phyloP scores from a whole-genome alignment of 2,329 filamentous ascomycete genomes.

The Fusarium subglutinans region DNA sequence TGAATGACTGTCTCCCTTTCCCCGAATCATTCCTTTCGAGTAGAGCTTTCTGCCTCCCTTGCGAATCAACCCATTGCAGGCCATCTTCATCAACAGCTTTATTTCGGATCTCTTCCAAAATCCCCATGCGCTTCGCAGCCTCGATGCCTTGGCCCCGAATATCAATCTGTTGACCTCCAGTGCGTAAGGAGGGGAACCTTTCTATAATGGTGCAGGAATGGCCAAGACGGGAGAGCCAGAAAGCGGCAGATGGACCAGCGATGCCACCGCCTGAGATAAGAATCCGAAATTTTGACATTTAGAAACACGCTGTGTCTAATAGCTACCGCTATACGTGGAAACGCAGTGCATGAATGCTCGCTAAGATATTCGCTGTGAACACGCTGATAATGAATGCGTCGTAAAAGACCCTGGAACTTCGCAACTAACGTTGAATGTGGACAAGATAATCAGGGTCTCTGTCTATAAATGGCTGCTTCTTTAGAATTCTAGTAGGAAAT shows the following conservation, averaged over 20 bases:
- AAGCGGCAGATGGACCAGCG: constrained; percentile 55
- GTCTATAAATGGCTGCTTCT: background rate
- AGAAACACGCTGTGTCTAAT: too few relatives aligned
- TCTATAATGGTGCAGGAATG: constrained; percentile 56
- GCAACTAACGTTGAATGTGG: too few relatives aligned
- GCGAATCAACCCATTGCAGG: constrained; percentile 54
- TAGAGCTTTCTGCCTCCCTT: constrained; percentile 52
- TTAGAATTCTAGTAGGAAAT: background rate
- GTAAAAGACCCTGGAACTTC: background rate
- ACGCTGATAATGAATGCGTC: background rate
- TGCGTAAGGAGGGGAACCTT: constrained; percentile 49
- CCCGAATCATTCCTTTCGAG: constrained; percentile 49
- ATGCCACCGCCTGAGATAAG: constrained; percentile 60
- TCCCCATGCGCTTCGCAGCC: constrained; percentile 51
- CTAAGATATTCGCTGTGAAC: background rate
- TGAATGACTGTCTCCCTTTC: constrained; percentile 55
- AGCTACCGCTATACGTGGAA: background rate
- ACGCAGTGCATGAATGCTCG: background rate
- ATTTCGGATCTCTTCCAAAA: constrained; percentile 51
- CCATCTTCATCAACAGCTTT: constrained; percentile 57
- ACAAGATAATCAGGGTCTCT: background rate
- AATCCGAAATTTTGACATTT: constrained; percentile 49
- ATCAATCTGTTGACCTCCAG: constrained; percentile 57
- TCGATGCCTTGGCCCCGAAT: constrained; percentile 54
- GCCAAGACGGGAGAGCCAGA: constrained; percentile 51